A percentile compares a stretch with the other conserved stretches of the same genome.
phyloP scores from a whole-genome alignment of 768 basidiomycete genomes.

The Rhizopogon vinicolor region DNA sequence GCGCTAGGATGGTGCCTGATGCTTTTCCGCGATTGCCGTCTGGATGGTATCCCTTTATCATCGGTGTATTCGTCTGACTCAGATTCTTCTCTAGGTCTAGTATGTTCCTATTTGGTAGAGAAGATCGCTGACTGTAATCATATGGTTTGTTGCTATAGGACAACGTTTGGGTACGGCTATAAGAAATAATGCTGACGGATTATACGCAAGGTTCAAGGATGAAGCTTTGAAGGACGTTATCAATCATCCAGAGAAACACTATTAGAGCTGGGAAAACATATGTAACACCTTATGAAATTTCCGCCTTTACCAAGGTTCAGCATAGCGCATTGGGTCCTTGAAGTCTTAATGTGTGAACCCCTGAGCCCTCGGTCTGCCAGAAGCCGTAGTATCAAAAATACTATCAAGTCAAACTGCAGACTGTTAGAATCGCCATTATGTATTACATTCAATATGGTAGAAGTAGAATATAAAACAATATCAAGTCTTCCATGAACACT shows the following conservation, averaged over 20 bases:
- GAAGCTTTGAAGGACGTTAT: neutral
- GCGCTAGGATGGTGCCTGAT: neutral
- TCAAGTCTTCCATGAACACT: neutral
- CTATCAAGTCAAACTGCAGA: too few relatives aligned
- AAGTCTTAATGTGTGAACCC: too few relatives aligned
- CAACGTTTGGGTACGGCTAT: neutral
- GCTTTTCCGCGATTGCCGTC: constrained; percentile 6
- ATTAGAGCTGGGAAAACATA: neutral
- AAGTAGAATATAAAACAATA: neutral
- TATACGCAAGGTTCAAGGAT: neutral
- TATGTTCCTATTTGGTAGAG: neutral
- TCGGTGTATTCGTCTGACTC: constrained; percentile 21
- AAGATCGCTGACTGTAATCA: constrained; percentile 1
- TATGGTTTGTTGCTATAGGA: neutral
- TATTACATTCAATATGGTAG: neutral
- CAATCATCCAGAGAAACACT: neutral
- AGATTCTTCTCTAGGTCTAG: constrained; percentile 7
- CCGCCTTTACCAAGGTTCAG: neutral
- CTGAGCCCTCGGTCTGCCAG: too few relatives aligned
- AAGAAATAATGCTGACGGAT: neutral
- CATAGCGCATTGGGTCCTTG: too few relatives aligned
- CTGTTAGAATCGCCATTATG: neutral
- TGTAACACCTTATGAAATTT: neutral
- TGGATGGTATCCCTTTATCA: constrained; percentile 1
- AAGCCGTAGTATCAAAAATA: too few relatives aligned